Base-by-base conservation (phyloP, 1,284 basidiomycete genomes). In the Microbotryum saponariae region DNA sequence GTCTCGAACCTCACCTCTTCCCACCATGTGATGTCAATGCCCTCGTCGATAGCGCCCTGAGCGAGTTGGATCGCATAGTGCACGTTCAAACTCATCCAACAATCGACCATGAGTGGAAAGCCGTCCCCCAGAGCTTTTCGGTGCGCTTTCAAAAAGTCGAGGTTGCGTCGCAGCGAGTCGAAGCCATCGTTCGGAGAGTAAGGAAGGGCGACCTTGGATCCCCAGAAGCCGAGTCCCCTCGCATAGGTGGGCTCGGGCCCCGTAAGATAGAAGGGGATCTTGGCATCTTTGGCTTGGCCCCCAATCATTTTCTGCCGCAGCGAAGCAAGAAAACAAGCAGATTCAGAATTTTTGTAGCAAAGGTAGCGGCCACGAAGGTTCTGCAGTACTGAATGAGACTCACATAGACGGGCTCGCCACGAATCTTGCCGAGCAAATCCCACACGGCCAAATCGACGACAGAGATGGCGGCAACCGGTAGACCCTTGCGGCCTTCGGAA, bases 401-500 rank as follows among this genome's bases (percentile, higher is more conserved):
- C 29, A 53, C 51, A 76, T 81, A 81, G 60, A 82, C 77, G 2
- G 81, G 81, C 72, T 82, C 80, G 25, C 74, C 73, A 33, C 81
- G 77, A 63, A 82, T 77, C 73, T 81, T 81, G 59, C 81, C 81
- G 20, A 81, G 69, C 1, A 81, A 74, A 67, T 82, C 81, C 81
- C 80, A 81, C 60, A 82, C 75, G 31, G 81, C 80, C 12, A 77
- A 71, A 59, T 77, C 76, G 65, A 78, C 83, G 5, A 83, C 84
- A 16, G 76, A 78, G 60, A 79, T 75, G 25, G 77, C 79, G 6
- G 79, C 79, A 8, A 81, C 73, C 10, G 79, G 76, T 16, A 81
- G 74, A 62, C 80, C 79, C 67, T 81, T 81, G 59, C 80, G 77
- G 10, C 80, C 79, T 71, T 81, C 81, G 73, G 81, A 33, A 49